phyloP scores from a whole-genome alignment of 2,329 filamentous ascomycete species.

The Elsinoe fawcettii region DNA sequence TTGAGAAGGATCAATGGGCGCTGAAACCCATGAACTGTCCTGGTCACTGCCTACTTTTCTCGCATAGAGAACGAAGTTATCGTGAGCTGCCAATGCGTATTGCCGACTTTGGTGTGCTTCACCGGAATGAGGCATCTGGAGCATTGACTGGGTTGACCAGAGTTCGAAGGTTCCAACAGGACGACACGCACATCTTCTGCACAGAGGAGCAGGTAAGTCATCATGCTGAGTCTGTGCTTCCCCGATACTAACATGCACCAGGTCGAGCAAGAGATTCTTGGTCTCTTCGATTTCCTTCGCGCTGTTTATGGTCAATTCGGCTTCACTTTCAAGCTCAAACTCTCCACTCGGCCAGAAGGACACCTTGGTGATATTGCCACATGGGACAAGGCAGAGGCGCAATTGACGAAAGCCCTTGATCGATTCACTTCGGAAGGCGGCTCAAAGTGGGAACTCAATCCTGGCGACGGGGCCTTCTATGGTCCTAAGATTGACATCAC shows the following conservation, averaged over 20 bases:
- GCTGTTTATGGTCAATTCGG: conserved; percentile 74
- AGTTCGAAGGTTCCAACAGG: conserved; percentile 89
- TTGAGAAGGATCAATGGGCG: conserved; percentile 77
- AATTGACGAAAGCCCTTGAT: conserved; percentile 70
- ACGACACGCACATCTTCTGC: conserved; percentile 96
- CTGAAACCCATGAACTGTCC: conserved; percentile 99
- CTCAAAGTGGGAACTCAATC: conserved; percentile 79
- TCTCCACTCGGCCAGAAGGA: conserved; percentile 85
- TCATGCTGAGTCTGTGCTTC: not conserved
- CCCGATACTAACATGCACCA: conserved; percentile 23
- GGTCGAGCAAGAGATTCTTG: conserved; percentile 66
- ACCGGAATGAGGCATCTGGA: conserved; percentile 91
- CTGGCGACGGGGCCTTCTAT: conserved; percentile 95
- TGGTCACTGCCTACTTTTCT: conserved; percentile 83
- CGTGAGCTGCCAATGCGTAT: conserved; percentile 83
- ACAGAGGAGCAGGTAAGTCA: conserved; percentile 59
- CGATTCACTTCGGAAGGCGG: conserved; percentile 59
- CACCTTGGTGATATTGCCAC: conserved; percentile 78
- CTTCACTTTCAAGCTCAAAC: conserved; percentile 86
- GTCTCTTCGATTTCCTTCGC: conserved; percentile 78
- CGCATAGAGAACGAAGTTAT: conserved; percentile 75
- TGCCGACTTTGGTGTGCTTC: conserved; percentile 91
- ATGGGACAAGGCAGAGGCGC: conserved; percentile 81
- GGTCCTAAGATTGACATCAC: conserved; percentile 98
- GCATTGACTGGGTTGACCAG: conserved; percentile 84